Percentiles rank a stretch among this genome's conserved stretches.
These are phyloP conservation scores for Cyanophora paradoxa DNA, from an alignment of 78 protist species.

Conservation along the genomic window DNA sequence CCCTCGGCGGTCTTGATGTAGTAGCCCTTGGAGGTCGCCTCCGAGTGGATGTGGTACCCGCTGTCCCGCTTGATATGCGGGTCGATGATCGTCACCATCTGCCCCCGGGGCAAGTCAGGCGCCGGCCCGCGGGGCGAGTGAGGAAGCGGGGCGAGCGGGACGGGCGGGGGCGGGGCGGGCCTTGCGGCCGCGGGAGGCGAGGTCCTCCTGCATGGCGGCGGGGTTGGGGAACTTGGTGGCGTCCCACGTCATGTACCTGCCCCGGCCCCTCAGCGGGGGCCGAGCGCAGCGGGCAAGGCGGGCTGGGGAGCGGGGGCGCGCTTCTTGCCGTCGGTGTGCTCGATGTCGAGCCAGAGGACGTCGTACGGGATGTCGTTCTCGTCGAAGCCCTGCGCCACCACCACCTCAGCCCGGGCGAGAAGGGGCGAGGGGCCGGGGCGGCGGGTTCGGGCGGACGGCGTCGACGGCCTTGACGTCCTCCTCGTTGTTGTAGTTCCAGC, in stretches of 20 bases:
- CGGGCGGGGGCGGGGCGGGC: neutral
- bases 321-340: slow-evolving; percentile 93
- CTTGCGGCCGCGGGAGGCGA: slow-evolving; percentile 72
- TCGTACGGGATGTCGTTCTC: slow-evolving; percentile 88
- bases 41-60: slow-evolving; percentile 71
- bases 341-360: slow-evolving; percentile 98
- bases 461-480: no score
- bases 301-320: no score
- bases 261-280: no score
- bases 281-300: no score
- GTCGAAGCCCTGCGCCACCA: slow-evolving; percentile 73
- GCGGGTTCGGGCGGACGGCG: no score
- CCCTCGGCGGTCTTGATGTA: slow-evolving; percentile 72
- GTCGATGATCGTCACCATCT: slow-evolving; percentile 90
- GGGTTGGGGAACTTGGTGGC: slow-evolving; percentile 82
- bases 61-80: slow-evolving; percentile 89
- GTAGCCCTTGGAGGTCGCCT: slow-evolving; percentile 56
- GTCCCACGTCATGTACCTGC: slow-evolving; percentile 95
- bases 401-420: slow-evolving; percentile 1
- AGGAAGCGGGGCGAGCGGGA: neutral
- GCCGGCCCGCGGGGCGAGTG: no score
- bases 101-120: neutral
- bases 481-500: slow-evolving; percentile 93
- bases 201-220: slow-evolving; percentile 42
- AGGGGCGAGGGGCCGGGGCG: no score